Base-by-base conservation (phyloP, 495 filamentous ascomycete species). In the Lichenothelia convexa region DNA sequence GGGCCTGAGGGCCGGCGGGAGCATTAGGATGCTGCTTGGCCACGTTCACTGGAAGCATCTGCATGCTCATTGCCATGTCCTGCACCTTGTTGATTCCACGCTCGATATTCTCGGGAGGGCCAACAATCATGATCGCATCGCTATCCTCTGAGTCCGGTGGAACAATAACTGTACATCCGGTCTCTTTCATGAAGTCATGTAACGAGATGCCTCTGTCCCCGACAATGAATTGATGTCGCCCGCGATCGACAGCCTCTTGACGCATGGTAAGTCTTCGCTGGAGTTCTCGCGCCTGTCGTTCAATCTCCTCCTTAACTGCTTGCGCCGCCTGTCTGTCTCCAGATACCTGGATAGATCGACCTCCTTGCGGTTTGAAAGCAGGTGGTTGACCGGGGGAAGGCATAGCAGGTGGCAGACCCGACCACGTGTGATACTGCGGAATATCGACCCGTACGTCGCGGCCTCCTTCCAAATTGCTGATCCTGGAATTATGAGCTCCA, bases 151-250 rank as follows among this genome's bases (percentile, higher is more conserved):
- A 68, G 26, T 64, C 60, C 20, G 65, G 71, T 20, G 91, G 86
- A 17, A 94, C 47, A 30, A 94, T 70, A 31, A 95, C 71, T 27
- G 78, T 67, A 57, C 91, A 99, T 34, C 87, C 89, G 32, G 87
- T 94, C 43, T 93, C 73, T 12, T 73, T 70, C 40, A 93, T 71
- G 61, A 99, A 87, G 30, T 92, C 68, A 34, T 93, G 74, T 30
- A 84, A 57, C 3, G 80, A 74, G 40, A 75, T 68, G 21, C 78
- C 81, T 36, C 71, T 62, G 24, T 89, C 73, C 24, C 82, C 83
- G 42, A 92, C 71, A 46, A 99, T 81, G 58, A 93, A 93, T 50
- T 84, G 84, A 53, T 93, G 87, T 27, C 78, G 73, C 15, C 76
- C 78, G 36, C 70, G 75, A 43, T 80, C 71, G 45, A 97, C 73